Conservation (phyloP, 2,329 filamentous ascomycete species). For the Amesomyces nigricolor region DNA sequence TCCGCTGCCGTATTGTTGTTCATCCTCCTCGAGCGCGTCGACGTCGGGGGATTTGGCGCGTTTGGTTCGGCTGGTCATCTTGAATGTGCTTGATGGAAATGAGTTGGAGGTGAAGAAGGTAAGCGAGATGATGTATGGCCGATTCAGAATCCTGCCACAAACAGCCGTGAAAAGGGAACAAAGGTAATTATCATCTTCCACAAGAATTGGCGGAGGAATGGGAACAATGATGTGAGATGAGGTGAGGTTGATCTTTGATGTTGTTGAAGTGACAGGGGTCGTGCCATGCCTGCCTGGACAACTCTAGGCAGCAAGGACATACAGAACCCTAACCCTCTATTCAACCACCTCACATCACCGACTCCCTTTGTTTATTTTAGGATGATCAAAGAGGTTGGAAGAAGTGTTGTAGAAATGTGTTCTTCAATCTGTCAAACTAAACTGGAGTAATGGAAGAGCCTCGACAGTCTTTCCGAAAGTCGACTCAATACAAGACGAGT, state of each 20-base stretch:
- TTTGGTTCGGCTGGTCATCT: conserved; percentile 32
- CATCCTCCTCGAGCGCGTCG: conserved; percentile 45
- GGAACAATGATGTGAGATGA: background rate
- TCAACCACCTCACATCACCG: conserved; percentile 1
- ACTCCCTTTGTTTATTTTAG: background rate
- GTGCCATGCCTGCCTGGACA: conserved; percentile 11
- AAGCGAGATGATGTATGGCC: background rate
- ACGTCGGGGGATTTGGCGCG: conserved; percentile 31
- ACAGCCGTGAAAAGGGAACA: too few species aligned
- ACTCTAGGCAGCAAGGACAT: conserved; percentile 16
- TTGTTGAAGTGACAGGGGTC: background rate
- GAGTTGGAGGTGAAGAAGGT: background rate
- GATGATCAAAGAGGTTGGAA: background rate
- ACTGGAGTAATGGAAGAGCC: too few species aligned
- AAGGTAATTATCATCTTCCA: too few species aligned
- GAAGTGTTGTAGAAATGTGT: too few species aligned
- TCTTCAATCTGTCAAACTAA: too few species aligned
- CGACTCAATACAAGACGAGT: too few species aligned
- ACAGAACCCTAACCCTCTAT: conserved; percentile 18
- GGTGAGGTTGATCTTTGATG: background rate
- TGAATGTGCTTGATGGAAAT: conserved; percentile 1
- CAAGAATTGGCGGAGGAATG: too few species aligned
- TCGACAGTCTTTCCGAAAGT: too few species aligned
- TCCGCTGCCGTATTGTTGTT: conserved; percentile 43
- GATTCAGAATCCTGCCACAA: too few species aligned